Conservation (phyloP, 257 asterid genomes). For the Solanum ossicruentum region DNA sequence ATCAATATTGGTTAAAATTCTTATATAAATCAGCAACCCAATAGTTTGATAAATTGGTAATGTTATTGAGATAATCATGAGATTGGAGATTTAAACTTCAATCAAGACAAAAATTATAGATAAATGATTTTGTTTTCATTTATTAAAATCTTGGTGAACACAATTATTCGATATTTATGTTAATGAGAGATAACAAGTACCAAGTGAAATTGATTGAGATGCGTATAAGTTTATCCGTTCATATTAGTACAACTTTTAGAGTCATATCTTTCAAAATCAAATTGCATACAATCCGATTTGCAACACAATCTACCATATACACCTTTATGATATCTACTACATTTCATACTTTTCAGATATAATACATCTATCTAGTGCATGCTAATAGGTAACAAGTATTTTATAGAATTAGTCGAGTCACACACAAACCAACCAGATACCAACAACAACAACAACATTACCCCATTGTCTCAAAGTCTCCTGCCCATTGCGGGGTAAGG, state of each 20-base stretch:
- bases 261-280: neutral
- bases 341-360: neutral
- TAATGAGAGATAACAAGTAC: neutral
- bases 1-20: neutral
- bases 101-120: neutral
- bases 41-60: neutral
- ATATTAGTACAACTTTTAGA: neutral
- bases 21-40: neutral
- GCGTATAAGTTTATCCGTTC: accelerated
- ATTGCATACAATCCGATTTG: neutral
- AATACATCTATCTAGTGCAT: neutral
- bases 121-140: neutral
- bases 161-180: neutral
- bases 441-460: neutral
- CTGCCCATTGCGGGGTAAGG: too few relatives aligned
- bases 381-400: neutral
- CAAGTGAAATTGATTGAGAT: neutral
- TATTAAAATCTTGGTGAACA: neutral
- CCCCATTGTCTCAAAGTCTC: too few relatives aligned
- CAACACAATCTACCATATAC: neutral
- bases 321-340: neutral
- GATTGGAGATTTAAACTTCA: neutral
- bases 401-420: neutral
- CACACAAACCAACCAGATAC: neutral
- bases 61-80: neutral